Evolutionary conservation across 169 alveolate genomes (phyloP).

Genomic region (Besnoitia besnoiti): DNA sequence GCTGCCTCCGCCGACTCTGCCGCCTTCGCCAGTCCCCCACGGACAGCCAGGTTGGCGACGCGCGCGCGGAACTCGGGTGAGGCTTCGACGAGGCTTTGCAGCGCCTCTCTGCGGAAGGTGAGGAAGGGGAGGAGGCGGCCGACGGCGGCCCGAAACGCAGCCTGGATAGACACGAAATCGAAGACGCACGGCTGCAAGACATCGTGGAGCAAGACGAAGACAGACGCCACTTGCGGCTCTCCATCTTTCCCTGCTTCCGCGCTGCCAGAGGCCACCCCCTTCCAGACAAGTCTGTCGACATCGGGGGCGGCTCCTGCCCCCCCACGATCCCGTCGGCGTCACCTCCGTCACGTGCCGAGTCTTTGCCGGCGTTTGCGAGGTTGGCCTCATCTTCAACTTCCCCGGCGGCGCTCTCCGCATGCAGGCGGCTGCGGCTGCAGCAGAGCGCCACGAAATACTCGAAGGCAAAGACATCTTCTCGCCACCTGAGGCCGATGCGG

Average conservation of each 20-base stretch:
- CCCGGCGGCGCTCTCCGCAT: background rate
- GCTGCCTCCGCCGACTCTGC: background rate
- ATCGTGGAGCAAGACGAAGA: conserved; percentile 19
- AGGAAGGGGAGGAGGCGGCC: conserved; percentile 39
- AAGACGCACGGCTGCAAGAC: conserved; percentile 52
- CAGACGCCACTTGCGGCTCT: background rate
- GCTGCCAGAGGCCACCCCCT: background rate
- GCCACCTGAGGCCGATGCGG: conserved; percentile 49
- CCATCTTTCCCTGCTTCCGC: background rate
- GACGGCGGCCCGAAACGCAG: conserved; percentile 15
- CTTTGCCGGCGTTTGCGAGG: background rate
- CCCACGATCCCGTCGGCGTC: background rate
- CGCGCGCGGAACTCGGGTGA: background rate
- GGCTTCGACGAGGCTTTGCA: background rate
- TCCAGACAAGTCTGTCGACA: background rate
- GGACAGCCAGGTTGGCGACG: background rate
- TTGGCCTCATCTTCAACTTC: background rate
- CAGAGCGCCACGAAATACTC: conserved; percentile 32
- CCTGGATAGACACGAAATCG: conserved; percentile 36
- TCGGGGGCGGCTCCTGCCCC: background rate
- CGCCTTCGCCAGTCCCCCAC: background rate
- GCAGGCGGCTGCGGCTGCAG: background rate
- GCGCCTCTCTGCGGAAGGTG: background rate
- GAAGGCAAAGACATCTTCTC: conserved; percentile 34
- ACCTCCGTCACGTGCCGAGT: background rate